Evolutionary conservation across 768 basidiomycete species (phyloP).

Genomic region (Trametes maxima): DNA sequence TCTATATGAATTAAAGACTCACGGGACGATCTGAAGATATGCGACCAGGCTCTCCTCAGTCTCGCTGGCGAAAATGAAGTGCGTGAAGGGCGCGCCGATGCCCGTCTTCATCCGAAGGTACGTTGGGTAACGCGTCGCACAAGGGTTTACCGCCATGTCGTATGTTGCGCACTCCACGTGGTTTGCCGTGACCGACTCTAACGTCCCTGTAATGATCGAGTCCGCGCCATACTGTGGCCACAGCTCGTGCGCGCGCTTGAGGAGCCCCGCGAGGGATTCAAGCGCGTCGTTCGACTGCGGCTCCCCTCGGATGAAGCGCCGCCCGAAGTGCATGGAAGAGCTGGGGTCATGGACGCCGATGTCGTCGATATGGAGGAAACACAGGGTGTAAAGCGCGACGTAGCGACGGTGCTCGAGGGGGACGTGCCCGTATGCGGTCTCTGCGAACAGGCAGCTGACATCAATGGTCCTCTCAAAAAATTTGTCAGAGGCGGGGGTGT

Average conservation of each 20-base stretch:
- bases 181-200: slow-evolving; percentile 40
- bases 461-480: background rate
- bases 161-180: slow-evolving; percentile 37
- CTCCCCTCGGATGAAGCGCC: background rate
- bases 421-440: slow-evolving; percentile 6
- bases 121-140: slow-evolving; percentile 35
- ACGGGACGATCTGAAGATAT: slow-evolving; percentile 44
- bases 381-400: slow-evolving; percentile 9
- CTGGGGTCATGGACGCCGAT: background rate
- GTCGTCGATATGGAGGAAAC: slow-evolving; percentile 12
- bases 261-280: slow-evolving; percentile 2
- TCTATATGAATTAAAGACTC: background rate
- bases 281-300: slow-evolving; percentile 4
- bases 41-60: slow-evolving; percentile 25
- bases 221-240: slow-evolving; percentile 10
- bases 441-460: background rate
- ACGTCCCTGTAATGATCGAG: slow-evolving; percentile 33
- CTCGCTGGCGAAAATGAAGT: slow-evolving; percentile 38
- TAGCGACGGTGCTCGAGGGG: background rate
- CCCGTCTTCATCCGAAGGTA: slow-evolving; percentile 36
- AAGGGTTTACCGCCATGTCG: slow-evolving; percentile 29
- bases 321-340: slow-evolving; percentile 1
- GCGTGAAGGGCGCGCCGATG: slow-evolving; percentile 37
- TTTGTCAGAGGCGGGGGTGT: background rate
- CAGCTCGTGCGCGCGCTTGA: background rate